phyloP scores from a whole-genome alignment of 768 basidiomycete species.

The Boletus reticulatus region DNA sequence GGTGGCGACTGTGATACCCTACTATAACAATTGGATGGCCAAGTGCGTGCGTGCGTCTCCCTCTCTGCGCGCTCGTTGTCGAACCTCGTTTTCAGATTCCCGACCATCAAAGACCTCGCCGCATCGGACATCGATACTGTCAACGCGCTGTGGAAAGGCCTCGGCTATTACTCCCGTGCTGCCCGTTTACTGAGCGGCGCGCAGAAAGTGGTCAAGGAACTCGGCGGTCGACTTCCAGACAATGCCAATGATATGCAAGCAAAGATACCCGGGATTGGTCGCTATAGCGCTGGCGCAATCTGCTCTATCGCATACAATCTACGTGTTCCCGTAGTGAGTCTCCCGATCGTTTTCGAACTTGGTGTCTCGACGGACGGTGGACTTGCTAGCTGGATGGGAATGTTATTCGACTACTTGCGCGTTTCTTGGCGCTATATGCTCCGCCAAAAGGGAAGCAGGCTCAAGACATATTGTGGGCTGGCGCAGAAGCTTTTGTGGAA shows the following conservation, averaged over 20 bases:
- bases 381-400: conserved; percentile 79
- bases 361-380: not conserved
- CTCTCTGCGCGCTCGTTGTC: not conserved
- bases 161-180: conserved; percentile 89
- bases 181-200: conserved; percentile 82
- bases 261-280: conserved; percentile 82
- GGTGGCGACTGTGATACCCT: conserved; percentile 90
- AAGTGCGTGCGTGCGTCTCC: conserved; percentile 44
- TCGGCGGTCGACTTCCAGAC: conserved; percentile 69
- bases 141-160: conserved; percentile 87
- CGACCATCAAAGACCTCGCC: conserved; percentile 75
- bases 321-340: conserved; percentile 76
- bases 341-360: not conserved
- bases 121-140: conserved; percentile 76
- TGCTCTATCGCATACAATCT: conserved; percentile 88
- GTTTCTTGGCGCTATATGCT: conserved; percentile 79
- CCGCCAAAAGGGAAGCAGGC: conserved; percentile 77
- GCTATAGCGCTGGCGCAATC: conserved; percentile 85
- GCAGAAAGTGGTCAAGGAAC: conserved; percentile 67
- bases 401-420: conserved; percentile 80
- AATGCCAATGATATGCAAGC: conserved; percentile 81
- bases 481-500: conserved; percentile 68
- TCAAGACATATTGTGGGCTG: conserved; percentile 80
- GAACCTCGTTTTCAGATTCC: conserved; percentile 53
- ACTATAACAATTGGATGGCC: conserved; percentile 86